A percentile compares a stretch with the other conserved stretches of the same genome.
Conservation (phyloP, 371 early-diverging fungal genomes). For the Mortierella polycephala region DNA sequence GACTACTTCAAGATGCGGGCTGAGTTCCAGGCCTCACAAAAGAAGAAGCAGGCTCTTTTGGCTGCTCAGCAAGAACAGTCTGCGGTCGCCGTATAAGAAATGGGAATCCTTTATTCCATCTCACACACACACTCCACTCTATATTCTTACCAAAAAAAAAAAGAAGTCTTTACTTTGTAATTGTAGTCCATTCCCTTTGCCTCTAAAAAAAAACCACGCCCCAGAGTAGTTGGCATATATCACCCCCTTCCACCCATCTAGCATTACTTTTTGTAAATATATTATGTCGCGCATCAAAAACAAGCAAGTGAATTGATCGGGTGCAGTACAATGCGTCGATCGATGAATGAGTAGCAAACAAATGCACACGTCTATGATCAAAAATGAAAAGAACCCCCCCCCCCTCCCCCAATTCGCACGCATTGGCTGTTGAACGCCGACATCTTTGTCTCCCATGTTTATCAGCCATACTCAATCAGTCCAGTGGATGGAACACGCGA, state of each 20-base stretch:
- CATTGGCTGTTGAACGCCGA: no score
- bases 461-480: not conserved
- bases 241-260: not conserved
- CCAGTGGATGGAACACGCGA: conserved; percentile 39
- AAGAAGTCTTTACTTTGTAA: not conserved
- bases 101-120: no score
- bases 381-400: no score
- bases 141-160: not conserved
- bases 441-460: not conserved
- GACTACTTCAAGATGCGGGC: conserved; percentile 93
- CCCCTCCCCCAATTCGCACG: no score
- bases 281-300: not conserved
- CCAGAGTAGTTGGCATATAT: no score
- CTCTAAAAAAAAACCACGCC: not conserved
- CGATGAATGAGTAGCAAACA: no score
- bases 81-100: conserved; percentile 16
- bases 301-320: not conserved
- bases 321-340: not conserved
- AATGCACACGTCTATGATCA: no score
- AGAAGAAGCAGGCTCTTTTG: conserved; percentile 53
- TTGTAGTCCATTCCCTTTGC: not conserved
- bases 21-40: conserved; percentile 60
- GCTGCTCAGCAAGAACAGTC: conserved; percentile 32
- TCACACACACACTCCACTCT: no score
- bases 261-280: not conserved